A percentile compares a stretch with the other conserved stretches of the same genome.
Evolutionary conservation across 1,139 yeast species (phyloP).

Genomic region (Saccharomyces pastorianus): DNA sequence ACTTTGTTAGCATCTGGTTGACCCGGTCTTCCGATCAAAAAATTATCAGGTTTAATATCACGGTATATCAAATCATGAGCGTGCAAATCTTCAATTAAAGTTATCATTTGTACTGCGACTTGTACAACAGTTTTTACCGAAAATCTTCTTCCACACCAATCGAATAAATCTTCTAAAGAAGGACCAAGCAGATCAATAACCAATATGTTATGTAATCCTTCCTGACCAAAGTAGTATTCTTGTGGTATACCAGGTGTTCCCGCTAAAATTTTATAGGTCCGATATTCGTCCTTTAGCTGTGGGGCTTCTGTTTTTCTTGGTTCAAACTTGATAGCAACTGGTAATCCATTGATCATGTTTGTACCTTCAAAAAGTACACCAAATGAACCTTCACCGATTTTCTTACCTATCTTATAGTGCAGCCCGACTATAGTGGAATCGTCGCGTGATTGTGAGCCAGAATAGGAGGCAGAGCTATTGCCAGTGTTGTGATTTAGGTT

Average conservation of each 20-base stretch:
- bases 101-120: slow-evolving; percentile 68
- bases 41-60: slow-evolving; percentile 89
- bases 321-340: slow-evolving; percentile 69
- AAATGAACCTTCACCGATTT: slow-evolving; percentile 74
- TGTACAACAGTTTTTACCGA: slow-evolving; percentile 64
- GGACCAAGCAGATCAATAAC: slow-evolving; percentile 71
- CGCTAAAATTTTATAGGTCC: slow-evolving; percentile 54
- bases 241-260: slow-evolving; percentile 57
- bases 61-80: slow-evolving; percentile 63
- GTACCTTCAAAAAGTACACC: slow-evolving; percentile 74
- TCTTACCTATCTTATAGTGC: slow-evolving; percentile 68
- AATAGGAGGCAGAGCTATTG: background rate
- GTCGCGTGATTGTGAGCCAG: slow-evolving; percentile 8
- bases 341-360: slow-evolving; percentile 58
- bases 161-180: slow-evolving; percentile 68
- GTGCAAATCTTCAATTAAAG: slow-evolving; percentile 58
- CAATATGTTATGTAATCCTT: slow-evolving; percentile 61
- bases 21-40: slow-evolving; percentile 83
- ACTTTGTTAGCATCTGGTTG: slow-evolving; percentile 67
- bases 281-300: slow-evolving; percentile 61
- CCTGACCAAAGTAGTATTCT: slow-evolving; percentile 71
- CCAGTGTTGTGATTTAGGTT: background rate
- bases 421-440: slow-evolving; percentile 51
- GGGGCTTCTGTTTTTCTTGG: slow-evolving; percentile 71
- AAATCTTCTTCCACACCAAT: slow-evolving; percentile 72